A percentile compares a stretch with the other conserved stretches of the same genome.
Evolutionary conservation across 208 protist species (phyloP).

Genomic region (Herpetomonas tarakana): DNA sequence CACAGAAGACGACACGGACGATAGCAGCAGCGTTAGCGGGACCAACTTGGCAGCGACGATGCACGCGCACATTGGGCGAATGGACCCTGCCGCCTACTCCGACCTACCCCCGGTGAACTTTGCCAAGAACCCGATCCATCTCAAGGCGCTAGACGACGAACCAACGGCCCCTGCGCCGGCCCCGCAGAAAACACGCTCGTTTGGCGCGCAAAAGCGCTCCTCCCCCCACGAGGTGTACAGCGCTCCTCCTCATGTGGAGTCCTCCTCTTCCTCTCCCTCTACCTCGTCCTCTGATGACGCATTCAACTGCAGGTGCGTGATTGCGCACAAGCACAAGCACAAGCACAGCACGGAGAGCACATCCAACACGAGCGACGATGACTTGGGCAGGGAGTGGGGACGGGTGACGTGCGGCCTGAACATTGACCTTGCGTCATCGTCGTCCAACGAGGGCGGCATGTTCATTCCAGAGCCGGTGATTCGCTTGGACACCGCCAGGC

Average conservation of each 20-base stretch:
- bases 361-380: slow-evolving; percentile 19
- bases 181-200: background rate
- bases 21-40: no score
- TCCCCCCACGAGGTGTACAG: background rate
- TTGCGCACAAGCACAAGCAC: background rate
- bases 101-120: background rate
- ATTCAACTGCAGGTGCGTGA: background rate
- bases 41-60: background rate
- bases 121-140: background rate
- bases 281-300: background rate
- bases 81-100: background rate
- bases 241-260: slow-evolving; percentile 4
- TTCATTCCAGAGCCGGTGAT: slow-evolving; percentile 73
- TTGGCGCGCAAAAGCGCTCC: background rate
- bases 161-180: slow-evolving; percentile 1
- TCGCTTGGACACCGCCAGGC: slow-evolving; percentile 21
- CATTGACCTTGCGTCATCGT: slow-evolving; percentile 16
- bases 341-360: background rate
- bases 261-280: no score
- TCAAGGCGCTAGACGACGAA: background rate
- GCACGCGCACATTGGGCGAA: background rate
- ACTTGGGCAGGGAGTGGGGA: slow-evolving; percentile 35
- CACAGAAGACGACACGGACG: no score
- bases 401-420: slow-evolving; percentile 21
- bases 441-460: slow-evolving; percentile 29